A percentile compares a stretch with the other conserved stretches of the same genome.
These are phyloP conservation scores for Rhizopogon salebrosus DNA, from an alignment of 768 basidiomycete genomes.

Conservation along the genomic window DNA sequence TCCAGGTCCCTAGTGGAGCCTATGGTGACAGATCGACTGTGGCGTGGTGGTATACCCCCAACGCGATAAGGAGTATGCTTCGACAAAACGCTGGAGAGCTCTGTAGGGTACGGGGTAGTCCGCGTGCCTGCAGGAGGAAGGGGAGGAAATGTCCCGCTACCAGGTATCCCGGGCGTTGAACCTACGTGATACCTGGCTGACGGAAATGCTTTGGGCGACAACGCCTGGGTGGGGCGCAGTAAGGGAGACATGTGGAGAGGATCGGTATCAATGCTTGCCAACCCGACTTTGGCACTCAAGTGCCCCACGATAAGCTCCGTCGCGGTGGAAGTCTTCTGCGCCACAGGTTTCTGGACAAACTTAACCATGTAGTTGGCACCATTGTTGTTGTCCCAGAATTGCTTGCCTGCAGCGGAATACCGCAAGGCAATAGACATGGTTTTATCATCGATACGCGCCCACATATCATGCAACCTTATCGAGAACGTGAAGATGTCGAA, in stretches of 20 bases:
- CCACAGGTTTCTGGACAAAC: conserved; percentile 39
- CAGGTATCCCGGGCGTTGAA: conserved; percentile 44
- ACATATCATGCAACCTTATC: conserved; percentile 73
- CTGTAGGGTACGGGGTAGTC: conserved; percentile 45
- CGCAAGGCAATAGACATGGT: conserved; percentile 75
- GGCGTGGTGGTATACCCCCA: neutral
- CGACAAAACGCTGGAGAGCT: conserved; percentile 39
- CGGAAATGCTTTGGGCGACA: conserved; percentile 33
- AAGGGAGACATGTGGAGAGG: conserved; percentile 9
- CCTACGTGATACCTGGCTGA: conserved; percentile 56
- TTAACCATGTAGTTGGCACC: conserved; percentile 74
- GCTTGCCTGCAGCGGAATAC: conserved; percentile 62
- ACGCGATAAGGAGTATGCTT: conserved; percentile 2
- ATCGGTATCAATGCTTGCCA: conserved; percentile 19
- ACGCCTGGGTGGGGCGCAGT: conserved; percentile 16
- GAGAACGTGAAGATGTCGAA: conserved; percentile 76
- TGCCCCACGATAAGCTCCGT: conserved; percentile 58
- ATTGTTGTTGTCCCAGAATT: conserved; percentile 91
- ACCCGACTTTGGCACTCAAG: conserved; percentile 26
- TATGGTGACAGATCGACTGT: conserved; percentile 13
- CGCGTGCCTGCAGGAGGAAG: conserved; percentile 3
- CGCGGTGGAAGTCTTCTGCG: conserved; percentile 21
- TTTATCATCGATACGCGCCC: conserved; percentile 77
- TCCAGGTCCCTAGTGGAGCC: conserved; percentile 52
- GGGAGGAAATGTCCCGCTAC: conserved; percentile 29